A percentile compares a stretch with the other conserved stretches of the same genome.
Conservation (phyloP, 768 basidiomycete species). For the Psilocybe cyanescens region DNA sequence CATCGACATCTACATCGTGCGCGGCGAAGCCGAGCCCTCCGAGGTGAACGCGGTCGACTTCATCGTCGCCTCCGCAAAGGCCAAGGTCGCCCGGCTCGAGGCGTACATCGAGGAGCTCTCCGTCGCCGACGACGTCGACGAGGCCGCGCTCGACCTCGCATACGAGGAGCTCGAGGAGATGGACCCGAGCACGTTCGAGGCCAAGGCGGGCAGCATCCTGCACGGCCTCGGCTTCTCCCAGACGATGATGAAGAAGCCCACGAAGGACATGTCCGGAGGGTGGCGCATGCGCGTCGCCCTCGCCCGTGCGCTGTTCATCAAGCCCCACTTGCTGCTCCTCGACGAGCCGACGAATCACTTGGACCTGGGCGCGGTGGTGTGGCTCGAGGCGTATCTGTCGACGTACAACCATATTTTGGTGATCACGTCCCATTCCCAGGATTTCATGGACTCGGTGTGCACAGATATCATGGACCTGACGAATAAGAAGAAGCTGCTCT, state of each 20-base stretch:
- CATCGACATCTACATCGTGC: slow-evolving; percentile 97
- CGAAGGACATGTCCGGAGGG: slow-evolving; percentile 99
- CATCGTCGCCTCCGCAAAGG: slow-evolving; percentile 90
- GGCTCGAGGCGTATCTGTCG: slow-evolving; percentile 97
- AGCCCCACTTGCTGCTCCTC: slow-evolving; percentile 92
- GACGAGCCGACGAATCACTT: slow-evolving; percentile 94
- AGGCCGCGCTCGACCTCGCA: slow-evolving; percentile 81
- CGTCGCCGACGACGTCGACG: slow-evolving; percentile 87
- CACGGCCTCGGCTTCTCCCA: slow-evolving; percentile 94
- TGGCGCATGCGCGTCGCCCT: slow-evolving; percentile 99
- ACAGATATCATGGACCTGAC: slow-evolving; percentile 99
- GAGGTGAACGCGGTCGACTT: slow-evolving; percentile 97
- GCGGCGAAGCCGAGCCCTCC: slow-evolving; percentile 94
- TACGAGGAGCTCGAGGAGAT: slow-evolving; percentile 98
- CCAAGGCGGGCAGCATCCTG: slow-evolving; percentile 95
- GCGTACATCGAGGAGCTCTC: slow-evolving; percentile 93
- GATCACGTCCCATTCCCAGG: slow-evolving; percentile 97
- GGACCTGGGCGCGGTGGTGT: slow-evolving; percentile 97
- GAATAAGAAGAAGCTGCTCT: slow-evolving; percentile 87
- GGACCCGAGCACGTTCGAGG: slow-evolving; percentile 94
- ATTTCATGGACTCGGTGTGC: slow-evolving; percentile 98
- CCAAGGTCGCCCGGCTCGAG: slow-evolving; percentile 93
- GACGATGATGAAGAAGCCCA: slow-evolving; percentile 94
- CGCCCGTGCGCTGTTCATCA: slow-evolving; percentile 93
- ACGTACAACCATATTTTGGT: slow-evolving; percentile 99